phyloP scores from a whole-genome alignment of 352 stramenopile species.

The Nothophytophthora sp. region DNA sequence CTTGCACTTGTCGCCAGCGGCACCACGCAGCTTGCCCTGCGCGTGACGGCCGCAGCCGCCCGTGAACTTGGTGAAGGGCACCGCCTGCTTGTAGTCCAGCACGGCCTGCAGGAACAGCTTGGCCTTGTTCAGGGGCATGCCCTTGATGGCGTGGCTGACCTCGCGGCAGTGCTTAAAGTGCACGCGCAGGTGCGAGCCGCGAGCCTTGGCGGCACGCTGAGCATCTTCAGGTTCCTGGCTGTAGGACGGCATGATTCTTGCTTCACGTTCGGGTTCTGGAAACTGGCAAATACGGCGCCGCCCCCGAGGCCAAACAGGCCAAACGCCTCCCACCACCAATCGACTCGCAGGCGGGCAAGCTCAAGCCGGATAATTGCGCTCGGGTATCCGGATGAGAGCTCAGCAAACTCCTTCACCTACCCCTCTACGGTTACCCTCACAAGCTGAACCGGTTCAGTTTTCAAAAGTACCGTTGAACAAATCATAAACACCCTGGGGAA shows the following conservation, averaged over 20 bases:
- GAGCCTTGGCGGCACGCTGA: slow-evolving; percentile 92
- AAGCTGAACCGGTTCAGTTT: no score
- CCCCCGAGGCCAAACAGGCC: slow-evolving; percentile 18
- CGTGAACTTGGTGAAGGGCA: slow-evolving; percentile 99
- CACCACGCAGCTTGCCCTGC: slow-evolving; percentile 95
- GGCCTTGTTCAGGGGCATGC: slow-evolving; percentile 95
- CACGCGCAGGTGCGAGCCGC: slow-evolving; percentile 96
- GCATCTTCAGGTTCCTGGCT: slow-evolving; percentile 91
- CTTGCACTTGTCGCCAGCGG: slow-evolving; percentile 96
- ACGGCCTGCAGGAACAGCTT: slow-evolving; percentile 97
- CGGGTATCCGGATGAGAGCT: slow-evolving; percentile 9
- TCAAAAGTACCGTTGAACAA: no score
- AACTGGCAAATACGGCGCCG: slow-evolving; percentile 32
- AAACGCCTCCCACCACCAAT: slow-evolving; percentile 69
- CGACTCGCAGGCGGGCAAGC: no score
- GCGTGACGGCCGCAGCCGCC: slow-evolving; percentile 98
- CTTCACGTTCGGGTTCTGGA: slow-evolving; percentile 84
- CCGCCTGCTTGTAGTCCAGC: slow-evolving; percentile 97
- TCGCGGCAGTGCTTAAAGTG: slow-evolving; percentile 99
- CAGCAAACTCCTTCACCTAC: no score
- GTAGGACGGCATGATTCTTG: slow-evolving; percentile 86
- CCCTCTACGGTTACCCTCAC: no score
- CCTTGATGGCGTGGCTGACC: slow-evolving; percentile 98
- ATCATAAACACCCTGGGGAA: no score
- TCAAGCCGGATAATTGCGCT: slow-evolving; percentile 11